Base-by-base conservation (phyloP, 441 rosid species). In the Syzygium syzygioides region DNA sequence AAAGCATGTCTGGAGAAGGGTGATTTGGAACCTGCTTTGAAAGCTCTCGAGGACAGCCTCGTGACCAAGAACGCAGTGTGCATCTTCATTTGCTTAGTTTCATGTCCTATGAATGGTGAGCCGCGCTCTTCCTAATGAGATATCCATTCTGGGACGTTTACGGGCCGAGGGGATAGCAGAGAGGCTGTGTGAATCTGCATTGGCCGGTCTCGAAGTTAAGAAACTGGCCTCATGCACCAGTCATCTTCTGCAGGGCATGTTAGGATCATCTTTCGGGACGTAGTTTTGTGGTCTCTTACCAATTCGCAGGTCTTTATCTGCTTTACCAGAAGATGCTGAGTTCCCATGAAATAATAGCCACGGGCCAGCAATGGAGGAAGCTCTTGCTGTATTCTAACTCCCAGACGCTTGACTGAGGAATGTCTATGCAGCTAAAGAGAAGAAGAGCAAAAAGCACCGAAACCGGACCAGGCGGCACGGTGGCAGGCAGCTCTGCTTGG, bases 21-120 rank as follows among this genome's bases (percentile, higher is more conserved):
- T 87, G 98, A 97, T 90, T 93, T 93, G 85, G 97, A 93, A 90
- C 98, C 97, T 55, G 95, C 99, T n/a, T 86, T 96, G 92, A 96
- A 95, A 91, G 98, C 96, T 91, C 98, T 97, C 37, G 94, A 97
- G 94, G 97, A 96, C 88, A 93, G 98, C 92, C 95, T 98, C 86
- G 95, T 95, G 99, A 95, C 98, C 92, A 98, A 98, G 94, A 97
- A 97, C 92, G 96, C 94, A 96, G 99, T 97, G 94, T 90, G 98
- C 48, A 71, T 10, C 1, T 34, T 71, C 28, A 10, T 71, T 34
- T 20, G 80, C 80, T 34, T 10, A 19, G 48, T 71, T 71, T 12
- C 50, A 37, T 37, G 50, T 20, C 50, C 48, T 20, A 11, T 3
- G 28, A 37, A 37, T 2, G 14, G 7, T 11, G 79, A 34, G 79